Base-by-base conservation (phyloP, 352 stramenopile species). In the Phytophthora palmivora region DNA sequence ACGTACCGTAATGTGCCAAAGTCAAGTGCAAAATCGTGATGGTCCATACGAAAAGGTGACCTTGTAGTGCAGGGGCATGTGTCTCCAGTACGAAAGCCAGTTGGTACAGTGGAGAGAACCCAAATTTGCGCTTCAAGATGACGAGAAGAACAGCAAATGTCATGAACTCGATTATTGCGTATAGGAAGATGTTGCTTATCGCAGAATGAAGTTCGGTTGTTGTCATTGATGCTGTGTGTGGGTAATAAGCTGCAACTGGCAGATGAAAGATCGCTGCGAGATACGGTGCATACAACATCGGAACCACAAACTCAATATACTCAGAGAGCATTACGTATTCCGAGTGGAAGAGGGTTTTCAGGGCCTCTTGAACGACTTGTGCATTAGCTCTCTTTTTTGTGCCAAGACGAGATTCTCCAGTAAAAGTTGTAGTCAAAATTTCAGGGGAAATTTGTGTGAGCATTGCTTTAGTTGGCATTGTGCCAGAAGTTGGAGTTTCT, bases 21-120 rank as follows among this genome's bases (percentile, higher is more conserved):
- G 56, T 69, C 24, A 70, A 51, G 15, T 56, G 54, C 16, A 76
- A 36, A n/a, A 63, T 70, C 11, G 50, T 24, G 10, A 60, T 60
- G 6, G 52, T 51, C 32, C 41, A 60, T 6, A 60, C 33, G 15
- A 60, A 60, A 7, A 79, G 18, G 0, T 49, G 43, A 1, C 55
- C 38, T 28, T 79, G 70, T 2, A 76, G 12, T 6, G 58, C 45
- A n/a, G 34, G 24, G 2, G 24, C 11, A 4, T 78, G 62, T 0
- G 36, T 70, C 43, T 82, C 70, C 3, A 82, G 43, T 30, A 79
- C 67, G 28, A 82, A 79, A 1, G 61, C 70, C 11, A 82, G 47
- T 18, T 67, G 50, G 39, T 71, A 65, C 21, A 72, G 15, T 4
- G 57, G 52, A 2, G 56, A 62, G 21, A 63, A 68, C 6, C 46